A percentile compares a stretch with the other conserved stretches of the same genome.
These are phyloP conservation scores for Microcyclospora pomicola DNA, from an alignment of 2,329 filamentous ascomycete genomes.

Conservation along the genomic window DNA sequence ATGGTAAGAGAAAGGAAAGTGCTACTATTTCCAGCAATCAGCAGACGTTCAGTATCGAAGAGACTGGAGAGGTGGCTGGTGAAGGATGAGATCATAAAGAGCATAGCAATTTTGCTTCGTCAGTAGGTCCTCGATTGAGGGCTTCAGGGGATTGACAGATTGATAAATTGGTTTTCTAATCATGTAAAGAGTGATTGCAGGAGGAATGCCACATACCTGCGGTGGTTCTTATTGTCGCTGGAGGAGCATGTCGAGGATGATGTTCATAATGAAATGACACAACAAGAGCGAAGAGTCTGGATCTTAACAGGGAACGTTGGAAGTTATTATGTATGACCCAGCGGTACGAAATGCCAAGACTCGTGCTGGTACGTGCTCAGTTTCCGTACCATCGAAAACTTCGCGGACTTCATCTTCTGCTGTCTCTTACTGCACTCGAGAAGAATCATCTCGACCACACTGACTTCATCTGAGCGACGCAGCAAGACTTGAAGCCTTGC, in stretches of 20 bases:
- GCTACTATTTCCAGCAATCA: not conserved
- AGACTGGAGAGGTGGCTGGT: constrained; percentile 1
- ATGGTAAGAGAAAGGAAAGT: not conserved
- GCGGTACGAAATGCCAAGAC: not conserved
- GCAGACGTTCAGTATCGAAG: not conserved
- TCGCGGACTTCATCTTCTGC: not conserved
- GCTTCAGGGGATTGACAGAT: constrained; percentile 80
- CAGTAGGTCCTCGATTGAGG: constrained; percentile 25
- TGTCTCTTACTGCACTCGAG: too few relatives aligned
- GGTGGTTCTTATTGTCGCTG: too few relatives aligned
- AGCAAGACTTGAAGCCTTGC: too few relatives aligned
- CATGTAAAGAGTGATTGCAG: constrained; percentile 17
- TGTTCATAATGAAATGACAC: too few relatives aligned
- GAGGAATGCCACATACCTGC: not conserved
- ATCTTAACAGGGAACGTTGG: too few relatives aligned
- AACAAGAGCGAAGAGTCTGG: too few relatives aligned
- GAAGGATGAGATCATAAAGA: constrained; percentile 20
- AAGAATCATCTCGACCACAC: too few relatives aligned
- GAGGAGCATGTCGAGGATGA: too few relatives aligned
- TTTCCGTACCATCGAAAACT: not conserved
- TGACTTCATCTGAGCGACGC: too few relatives aligned
- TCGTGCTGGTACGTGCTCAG: not conserved
- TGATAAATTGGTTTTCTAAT: constrained; percentile 47
- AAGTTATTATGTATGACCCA: too few relatives aligned
- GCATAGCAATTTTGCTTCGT: constrained; percentile 40